Percentiles rank a stretch among this genome's conserved stretches.
phyloP scores from a whole-genome alignment of 192 early-diverging fungal genomes.

The Rhizoclosmatium globosum region DNA sequence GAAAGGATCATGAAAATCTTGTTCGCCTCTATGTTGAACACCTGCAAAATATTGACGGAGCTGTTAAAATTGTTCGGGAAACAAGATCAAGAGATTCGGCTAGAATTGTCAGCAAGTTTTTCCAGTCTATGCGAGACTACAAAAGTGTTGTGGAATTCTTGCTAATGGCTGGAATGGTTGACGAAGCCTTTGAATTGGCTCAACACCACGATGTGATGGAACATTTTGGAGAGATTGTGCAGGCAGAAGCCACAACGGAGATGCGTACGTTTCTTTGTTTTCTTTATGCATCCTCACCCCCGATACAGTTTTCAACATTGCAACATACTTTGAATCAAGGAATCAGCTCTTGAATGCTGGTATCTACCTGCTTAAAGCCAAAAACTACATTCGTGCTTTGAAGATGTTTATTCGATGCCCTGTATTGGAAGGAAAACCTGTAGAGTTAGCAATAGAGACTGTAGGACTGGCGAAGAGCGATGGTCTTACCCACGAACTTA shows the following conservation, averaged over 20 bases:
- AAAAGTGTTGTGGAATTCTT: slow-evolving; percentile 64
- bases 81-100: slow-evolving; percentile 62
- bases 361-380: slow-evolving; percentile 53
- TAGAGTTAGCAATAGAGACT: slow-evolving; percentile 62
- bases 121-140: slow-evolving; percentile 55
- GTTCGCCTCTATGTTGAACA: slow-evolving; percentile 60
- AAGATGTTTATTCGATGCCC: slow-evolving; percentile 53
- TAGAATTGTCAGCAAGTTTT: slow-evolving; percentile 56
- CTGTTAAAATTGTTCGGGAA: slow-evolving; percentile 54
- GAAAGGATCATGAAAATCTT: slow-evolving; percentile 58
- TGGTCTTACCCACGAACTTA: slow-evolving; percentile 60
- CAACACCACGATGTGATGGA: slow-evolving; percentile 64
- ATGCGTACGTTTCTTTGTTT: slow-evolving; percentile 29
- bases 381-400: slow-evolving; percentile 56
- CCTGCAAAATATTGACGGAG: slow-evolving; percentile 57
- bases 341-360: slow-evolving; percentile 53
- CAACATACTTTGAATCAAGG: slow-evolving; percentile 57
- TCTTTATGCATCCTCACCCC: background rate
- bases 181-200: slow-evolving; percentile 66
- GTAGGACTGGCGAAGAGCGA: slow-evolving; percentile 65
- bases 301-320: slow-evolving; percentile 53
- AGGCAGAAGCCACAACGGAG: slow-evolving; percentile 51
- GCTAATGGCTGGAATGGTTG: slow-evolving; percentile 61
- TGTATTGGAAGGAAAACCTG: slow-evolving; percentile 35
- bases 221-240: slow-evolving; percentile 59